A percentile compares a stretch with the other conserved stretches of the same genome.
phyloP scores from a whole-genome alignment of 345 rosid genomes.

The Crucihimalaya himalaica region DNA sequence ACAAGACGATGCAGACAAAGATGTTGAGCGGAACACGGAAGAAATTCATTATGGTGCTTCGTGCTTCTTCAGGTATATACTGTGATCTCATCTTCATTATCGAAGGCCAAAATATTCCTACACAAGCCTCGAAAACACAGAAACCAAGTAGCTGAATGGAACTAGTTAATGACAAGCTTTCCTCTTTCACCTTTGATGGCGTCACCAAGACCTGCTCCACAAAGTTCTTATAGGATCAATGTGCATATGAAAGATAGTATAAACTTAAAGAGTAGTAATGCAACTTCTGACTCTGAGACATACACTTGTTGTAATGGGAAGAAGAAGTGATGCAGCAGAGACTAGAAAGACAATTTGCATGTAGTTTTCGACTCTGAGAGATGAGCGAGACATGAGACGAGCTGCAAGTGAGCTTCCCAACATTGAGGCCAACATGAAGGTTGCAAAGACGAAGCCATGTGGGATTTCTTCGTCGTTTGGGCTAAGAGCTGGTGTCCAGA shows the following conservation, averaged over 20 bases:
- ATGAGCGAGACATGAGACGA: conserved; percentile 73
- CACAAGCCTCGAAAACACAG: conserved; percentile 92
- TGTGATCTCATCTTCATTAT: conserved; percentile 99
- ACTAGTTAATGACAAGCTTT: conserved; percentile 70
- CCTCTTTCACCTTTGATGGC: conserved; percentile 70
- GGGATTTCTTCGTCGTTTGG: conserved; percentile 92
- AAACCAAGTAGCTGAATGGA: conserved; percentile 83
- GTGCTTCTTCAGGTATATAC: conserved; percentile 96
- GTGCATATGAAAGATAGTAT: neutral
- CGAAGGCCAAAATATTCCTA: conserved; percentile 96
- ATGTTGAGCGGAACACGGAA: conserved; percentile 95
- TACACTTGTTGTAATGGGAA: conserved; percentile 81
- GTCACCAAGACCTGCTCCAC: conserved; percentile 60
- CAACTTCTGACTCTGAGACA: conserved; percentile 15
- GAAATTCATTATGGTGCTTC: conserved; percentile 99
- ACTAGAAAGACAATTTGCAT: conserved; percentile 85
- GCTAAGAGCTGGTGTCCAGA: conserved; percentile 96
- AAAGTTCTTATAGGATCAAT: conserved; percentile 25
- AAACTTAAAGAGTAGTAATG: neutral
- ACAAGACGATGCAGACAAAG: conserved; percentile 84
- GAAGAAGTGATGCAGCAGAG: conserved; percentile 72
- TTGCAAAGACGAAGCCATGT: conserved; percentile 95
- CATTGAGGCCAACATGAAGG: conserved; percentile 98
- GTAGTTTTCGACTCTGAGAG: conserved; percentile 79
- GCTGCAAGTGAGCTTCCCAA: conserved; percentile 97